Percentiles rank a stretch among this genome's conserved stretches.
These are phyloP conservation scores for Smallanthus sonchifolius DNA, from an alignment of 129 eudicot genomes.

Conservation along the genomic window DNA sequence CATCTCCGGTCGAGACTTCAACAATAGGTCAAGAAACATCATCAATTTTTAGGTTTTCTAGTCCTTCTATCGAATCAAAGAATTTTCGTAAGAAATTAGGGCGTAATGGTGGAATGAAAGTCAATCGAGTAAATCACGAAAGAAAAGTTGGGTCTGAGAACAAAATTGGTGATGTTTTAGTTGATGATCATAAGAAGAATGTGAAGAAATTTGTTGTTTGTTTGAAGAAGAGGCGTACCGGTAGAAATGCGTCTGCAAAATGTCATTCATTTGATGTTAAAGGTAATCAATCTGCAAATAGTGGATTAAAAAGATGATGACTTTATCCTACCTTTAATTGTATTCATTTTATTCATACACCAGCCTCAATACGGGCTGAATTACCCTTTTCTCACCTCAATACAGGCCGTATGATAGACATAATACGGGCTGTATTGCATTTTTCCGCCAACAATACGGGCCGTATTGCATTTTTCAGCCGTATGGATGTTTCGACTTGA, in stretches of 20 bases:
- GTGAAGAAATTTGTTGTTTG: slow-evolving; percentile 47
- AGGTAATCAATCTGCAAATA: slow-evolving; percentile 33
- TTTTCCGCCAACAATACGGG: no score
- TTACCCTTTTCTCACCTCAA: no score
- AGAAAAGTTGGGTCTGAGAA: slow-evolving; percentile 20
- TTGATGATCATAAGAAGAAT: slow-evolving; percentile 35
- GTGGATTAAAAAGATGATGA: not conserved
- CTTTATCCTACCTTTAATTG: not conserved
- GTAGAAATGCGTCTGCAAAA: slow-evolving; percentile 41
- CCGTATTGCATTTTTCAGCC: no score
- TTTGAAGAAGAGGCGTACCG: slow-evolving; percentile 62
- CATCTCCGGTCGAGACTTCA: slow-evolving; percentile 11
- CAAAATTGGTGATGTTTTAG: slow-evolving; percentile 26
- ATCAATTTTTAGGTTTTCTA: slow-evolving; percentile 66
- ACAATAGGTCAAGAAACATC: slow-evolving; percentile 15
- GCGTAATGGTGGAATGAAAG: slow-evolving; percentile 25
- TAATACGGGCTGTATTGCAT: no score
- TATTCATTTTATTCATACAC: no score
- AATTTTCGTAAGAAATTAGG: slow-evolving; percentile 32
- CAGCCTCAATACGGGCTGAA: no score
- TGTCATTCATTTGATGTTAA: slow-evolving; percentile 51
- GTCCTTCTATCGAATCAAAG: slow-evolving; percentile 34
- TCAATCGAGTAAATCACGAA: slow-evolving; percentile 17
- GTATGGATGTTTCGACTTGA: no score
- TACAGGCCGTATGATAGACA: no score